Percentiles rank a stretch among this genome's conserved stretches.
These are phyloP conservation scores for Solanum appendiculatum DNA, from an alignment of 257 asterid species.

Conservation along the genomic window DNA sequence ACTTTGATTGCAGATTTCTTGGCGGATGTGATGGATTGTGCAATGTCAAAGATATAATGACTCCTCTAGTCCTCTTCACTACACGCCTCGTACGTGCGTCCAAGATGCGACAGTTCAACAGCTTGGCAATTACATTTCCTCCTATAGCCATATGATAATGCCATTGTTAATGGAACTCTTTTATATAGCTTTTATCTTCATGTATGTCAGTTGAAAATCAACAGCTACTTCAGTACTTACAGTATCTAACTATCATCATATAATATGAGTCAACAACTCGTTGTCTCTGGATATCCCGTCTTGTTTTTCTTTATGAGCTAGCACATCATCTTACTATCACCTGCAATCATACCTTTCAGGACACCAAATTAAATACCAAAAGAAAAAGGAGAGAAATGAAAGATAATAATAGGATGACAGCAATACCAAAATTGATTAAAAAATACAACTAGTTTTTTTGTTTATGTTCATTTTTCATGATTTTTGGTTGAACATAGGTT, in stretches of 20 bases:
- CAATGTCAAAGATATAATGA: constrained; percentile 46
- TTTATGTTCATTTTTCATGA: too few species aligned
- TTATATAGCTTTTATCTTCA: background rate
- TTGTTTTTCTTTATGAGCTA: background rate
- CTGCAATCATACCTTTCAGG: background rate
- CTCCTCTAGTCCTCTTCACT: background rate
- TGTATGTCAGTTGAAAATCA: background rate
- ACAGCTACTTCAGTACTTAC: background rate
- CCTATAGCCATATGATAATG: background rate
- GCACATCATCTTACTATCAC: background rate
- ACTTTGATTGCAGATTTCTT: constrained; percentile 42
- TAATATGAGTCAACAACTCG: constrained; percentile 1
- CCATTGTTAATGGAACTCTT: background rate
- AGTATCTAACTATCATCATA: background rate
- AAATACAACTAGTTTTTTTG: too few species aligned
- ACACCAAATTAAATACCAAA: too few species aligned
- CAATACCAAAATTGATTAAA: too few species aligned
- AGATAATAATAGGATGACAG: too few species aligned
- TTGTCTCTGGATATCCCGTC: background rate
- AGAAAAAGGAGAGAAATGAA: too few species aligned
- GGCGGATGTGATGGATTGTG: constrained; percentile 60
- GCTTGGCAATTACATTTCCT: background rate
- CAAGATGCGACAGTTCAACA: background rate
- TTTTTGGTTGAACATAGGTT: too few species aligned
- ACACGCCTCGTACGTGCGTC: background rate